Evolutionary conservation across 2,329 filamentous ascomycete species (phyloP).

Genomic region (Fusarium continuum): DNA sequence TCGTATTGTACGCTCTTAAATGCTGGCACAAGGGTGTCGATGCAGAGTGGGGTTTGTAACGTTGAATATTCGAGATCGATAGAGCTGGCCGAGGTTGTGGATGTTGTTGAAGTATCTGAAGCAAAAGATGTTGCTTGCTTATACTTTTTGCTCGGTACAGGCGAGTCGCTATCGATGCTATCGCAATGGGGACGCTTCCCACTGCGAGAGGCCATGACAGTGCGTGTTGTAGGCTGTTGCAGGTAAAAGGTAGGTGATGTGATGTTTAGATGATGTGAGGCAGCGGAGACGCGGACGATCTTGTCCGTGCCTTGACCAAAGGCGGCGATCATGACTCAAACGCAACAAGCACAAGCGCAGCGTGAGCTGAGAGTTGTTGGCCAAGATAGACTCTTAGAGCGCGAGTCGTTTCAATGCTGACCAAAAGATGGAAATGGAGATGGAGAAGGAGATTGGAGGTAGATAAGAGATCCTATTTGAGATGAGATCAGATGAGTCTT

Average conservation of each 20-base stretch:
- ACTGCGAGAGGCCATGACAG: slow-evolving; percentile 31
- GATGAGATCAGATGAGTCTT: slow-evolving; percentile 35
- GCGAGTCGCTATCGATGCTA: slow-evolving; percentile 30
- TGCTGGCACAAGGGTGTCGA: slow-evolving; percentile 32
- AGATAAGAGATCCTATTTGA: slow-evolving; percentile 18
- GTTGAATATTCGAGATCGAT: slow-evolving; percentile 26
- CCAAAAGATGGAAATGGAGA: slow-evolving; percentile 4
- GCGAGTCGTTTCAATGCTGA: background rate
- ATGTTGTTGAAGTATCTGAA: slow-evolving; percentile 37
- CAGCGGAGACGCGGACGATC: slow-evolving; percentile 14
- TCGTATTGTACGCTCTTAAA: slow-evolving; percentile 40
- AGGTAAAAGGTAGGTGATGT: slow-evolving; percentile 17
- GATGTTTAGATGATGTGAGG: slow-evolving; percentile 22
- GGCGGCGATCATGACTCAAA: slow-evolving; percentile 19
- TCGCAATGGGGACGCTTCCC: slow-evolving; percentile 39
- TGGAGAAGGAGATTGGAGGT: slow-evolving; percentile 5
- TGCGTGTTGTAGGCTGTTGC: slow-evolving; percentile 9
- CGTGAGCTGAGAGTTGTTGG: background rate
- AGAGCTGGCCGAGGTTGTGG: slow-evolving; percentile 26
- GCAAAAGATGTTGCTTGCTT: slow-evolving; percentile 41
- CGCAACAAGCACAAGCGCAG: background rate
- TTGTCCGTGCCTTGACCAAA: slow-evolving; percentile 22
- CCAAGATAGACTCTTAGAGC: background rate
- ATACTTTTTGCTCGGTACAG: slow-evolving; percentile 39
- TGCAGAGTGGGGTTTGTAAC: slow-evolving; percentile 19